phyloP scores from a whole-genome alignment of 768 basidiomycete genomes.

The Suillus subaureus region DNA sequence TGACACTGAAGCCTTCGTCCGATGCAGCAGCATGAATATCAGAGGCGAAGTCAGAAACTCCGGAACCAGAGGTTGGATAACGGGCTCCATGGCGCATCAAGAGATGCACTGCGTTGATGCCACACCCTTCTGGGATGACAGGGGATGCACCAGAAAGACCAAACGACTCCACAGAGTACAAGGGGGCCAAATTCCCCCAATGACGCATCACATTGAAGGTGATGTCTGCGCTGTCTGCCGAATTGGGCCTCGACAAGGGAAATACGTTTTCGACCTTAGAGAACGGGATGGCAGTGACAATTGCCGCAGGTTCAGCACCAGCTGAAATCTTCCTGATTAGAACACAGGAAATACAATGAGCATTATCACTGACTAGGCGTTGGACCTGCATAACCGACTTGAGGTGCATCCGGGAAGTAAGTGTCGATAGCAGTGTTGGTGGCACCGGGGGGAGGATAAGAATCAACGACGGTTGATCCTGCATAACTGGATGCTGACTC shows the following conservation, averaged over 20 bases:
- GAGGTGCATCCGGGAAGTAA: constrained; percentile 43
- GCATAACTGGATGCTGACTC: constrained; percentile 41
- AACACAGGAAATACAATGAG: not conserved
- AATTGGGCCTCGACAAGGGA: constrained; percentile 44
- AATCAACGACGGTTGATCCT: constrained; percentile 42
- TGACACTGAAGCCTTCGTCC: constrained; percentile 32
- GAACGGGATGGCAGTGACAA: constrained; percentile 44
- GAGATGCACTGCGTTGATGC: constrained; percentile 46
- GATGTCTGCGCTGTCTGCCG: constrained; percentile 32
- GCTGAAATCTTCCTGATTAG: constrained; percentile 27
- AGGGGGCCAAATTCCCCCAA: constrained; percentile 53
- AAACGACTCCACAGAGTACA: constrained; percentile 52
- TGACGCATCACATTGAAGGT: constrained; percentile 48
- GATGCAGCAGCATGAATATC: constrained; percentile 26
- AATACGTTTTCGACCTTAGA: constrained; percentile 40
- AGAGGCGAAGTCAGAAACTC: constrained; percentile 30
- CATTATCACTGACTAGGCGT: constrained; percentile 43
- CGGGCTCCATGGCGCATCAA: constrained; percentile 44
- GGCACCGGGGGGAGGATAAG: constrained; percentile 44
- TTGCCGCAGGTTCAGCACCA: constrained; percentile 45
- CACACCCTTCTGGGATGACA: constrained; percentile 47
- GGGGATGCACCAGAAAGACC: constrained; percentile 53
- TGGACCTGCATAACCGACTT: constrained; percentile 49
- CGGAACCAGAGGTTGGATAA: constrained; percentile 39
- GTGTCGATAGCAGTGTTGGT: constrained; percentile 36